Conservation (phyloP, 768 basidiomycete species). For the Xerocomellus chrysenteron region DNA sequence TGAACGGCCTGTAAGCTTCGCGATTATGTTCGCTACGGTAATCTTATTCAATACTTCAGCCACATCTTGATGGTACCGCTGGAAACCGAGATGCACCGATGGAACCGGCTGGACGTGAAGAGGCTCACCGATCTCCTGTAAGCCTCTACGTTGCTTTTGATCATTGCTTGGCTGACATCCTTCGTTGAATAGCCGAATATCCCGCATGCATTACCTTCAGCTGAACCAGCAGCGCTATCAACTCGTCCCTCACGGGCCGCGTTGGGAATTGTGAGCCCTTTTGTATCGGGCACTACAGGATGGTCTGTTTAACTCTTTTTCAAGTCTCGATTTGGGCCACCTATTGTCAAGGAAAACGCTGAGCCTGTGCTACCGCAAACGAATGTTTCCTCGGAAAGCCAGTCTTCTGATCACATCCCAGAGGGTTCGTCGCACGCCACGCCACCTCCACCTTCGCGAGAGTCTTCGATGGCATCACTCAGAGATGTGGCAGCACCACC, state of each 20-base stretch:
- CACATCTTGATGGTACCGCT: constrained; percentile 7
- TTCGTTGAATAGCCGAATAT: constrained; percentile 8
- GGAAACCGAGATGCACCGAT: not conserved
- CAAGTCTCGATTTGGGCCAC: constrained; percentile 36
- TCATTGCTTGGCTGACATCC: not conserved
- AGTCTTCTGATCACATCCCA: constrained; percentile 5
- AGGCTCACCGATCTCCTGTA: constrained; percentile 20
- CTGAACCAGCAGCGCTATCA: constrained; percentile 6
- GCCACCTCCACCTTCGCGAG: constrained; percentile 30
- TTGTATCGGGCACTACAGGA: too few relatives aligned
- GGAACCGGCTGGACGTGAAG: constrained; percentile 15
- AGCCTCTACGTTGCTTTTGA: not conserved
- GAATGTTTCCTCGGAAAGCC: constrained; percentile 19
- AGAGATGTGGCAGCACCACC: constrained; percentile 7
- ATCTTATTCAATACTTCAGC: constrained; percentile 18
- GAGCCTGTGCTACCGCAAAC: constrained; percentile 6
- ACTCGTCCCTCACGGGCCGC: constrained; percentile 18
- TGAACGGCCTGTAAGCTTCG: constrained; percentile 24
- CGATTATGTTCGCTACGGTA: not conserved
- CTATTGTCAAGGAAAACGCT: constrained; percentile 19
- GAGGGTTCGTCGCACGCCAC: constrained; percentile 24
- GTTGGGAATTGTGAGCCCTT: constrained; percentile 17
- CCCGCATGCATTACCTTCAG: constrained; percentile 2
- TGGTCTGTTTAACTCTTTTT: not conserved
- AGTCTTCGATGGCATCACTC: constrained; percentile 26